phyloP scores from a whole-genome alignment of 148 eudicot genomes.

The Rhododendron simsii region DNA sequence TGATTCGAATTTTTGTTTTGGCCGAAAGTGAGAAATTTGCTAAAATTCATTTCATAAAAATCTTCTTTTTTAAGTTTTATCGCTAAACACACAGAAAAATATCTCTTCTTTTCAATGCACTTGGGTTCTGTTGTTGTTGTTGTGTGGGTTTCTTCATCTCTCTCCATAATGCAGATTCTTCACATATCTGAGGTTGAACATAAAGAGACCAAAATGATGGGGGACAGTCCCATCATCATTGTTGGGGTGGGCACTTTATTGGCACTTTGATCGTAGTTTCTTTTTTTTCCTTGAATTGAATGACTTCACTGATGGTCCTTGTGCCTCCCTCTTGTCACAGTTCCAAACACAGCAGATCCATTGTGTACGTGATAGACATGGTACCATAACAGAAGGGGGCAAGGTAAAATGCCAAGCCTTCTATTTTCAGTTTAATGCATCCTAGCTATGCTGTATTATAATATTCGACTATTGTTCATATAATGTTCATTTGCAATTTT shows the following conservation, averaged over 20 bases:
- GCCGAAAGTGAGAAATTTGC: background rate
- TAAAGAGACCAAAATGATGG: conserved; percentile 94
- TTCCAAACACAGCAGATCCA: conserved; percentile 91
- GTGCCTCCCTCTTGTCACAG: conserved; percentile 36
- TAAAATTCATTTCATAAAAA: background rate
- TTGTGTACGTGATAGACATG: conserved; percentile 74
- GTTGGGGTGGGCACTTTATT: conserved; percentile 43
- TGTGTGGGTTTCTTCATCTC: background rate
- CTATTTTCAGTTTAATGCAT: background rate
- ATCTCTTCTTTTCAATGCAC: too few relatives aligned
- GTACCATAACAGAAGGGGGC: conserved; percentile 74
- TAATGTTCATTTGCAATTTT: background rate
- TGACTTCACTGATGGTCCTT: conserved; percentile 12
- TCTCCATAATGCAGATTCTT: conserved; percentile 55
- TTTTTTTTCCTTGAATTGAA: background rate
- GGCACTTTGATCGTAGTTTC: background rate
- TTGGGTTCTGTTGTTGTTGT: too few relatives aligned
- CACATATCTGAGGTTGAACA: conserved; percentile 83
- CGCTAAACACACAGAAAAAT: background rate
- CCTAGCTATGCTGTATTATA: background rate
- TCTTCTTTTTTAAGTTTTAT: background rate
- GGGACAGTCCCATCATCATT: conserved; percentile 74
- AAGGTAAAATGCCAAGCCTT: conserved; percentile 40
- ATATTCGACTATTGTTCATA: background rate
- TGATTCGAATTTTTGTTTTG: background rate